Base-by-base conservation (phyloP, 1,284 basidiomycete species). In the Malassezia sympodialis region DNA sequence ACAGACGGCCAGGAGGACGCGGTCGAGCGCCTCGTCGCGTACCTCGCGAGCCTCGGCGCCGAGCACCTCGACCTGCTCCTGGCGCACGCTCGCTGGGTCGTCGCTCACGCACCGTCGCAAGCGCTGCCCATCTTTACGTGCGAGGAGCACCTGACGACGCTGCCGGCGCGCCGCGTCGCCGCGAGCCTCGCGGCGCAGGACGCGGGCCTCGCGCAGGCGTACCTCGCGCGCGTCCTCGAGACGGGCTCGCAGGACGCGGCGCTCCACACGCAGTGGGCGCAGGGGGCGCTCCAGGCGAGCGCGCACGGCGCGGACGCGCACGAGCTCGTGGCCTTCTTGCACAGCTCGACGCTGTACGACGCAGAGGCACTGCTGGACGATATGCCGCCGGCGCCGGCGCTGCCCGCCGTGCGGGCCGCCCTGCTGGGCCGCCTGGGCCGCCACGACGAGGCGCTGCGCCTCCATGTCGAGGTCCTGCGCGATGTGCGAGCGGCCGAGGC, bases 61-160 rank as follows among this genome's bases (percentile, higher is more conserved):
- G 63, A 68, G 45, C 62, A 69, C 45, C 58, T 68, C 48, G 61
- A 66, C 8, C 46, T 68, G 24, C 68, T 74, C 19, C 59, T 74
- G 1, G 58, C 63, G 17, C 54, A 60, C 15, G 90, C 7, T 81
- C 86, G 82, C 34, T 96, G 91, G 93, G 80, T 94, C 8, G 85
- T 96, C 54, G 80, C 85, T 35, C 79, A 82, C 37, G 82, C 90
- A 63, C 76, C 79, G 0, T 79, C 82, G 34, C 82, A 85, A 72
- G 89, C 81, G 1, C 84, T 93, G 58, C 81, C 89, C 85, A 89
- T 99, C 48, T 98, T 98, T 73, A 90, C 85, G 0, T 90, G 90
- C 0, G 93, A 96, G 68, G 58, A 76, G 34, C 89, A 6, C 87
- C 94, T 1, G 83, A 84, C 2, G 80, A 26, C 84, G 48, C 90